Conservation (phyloP, 2,329 filamentous ascomycete species). For the Calonectria leucothoes region DNA sequence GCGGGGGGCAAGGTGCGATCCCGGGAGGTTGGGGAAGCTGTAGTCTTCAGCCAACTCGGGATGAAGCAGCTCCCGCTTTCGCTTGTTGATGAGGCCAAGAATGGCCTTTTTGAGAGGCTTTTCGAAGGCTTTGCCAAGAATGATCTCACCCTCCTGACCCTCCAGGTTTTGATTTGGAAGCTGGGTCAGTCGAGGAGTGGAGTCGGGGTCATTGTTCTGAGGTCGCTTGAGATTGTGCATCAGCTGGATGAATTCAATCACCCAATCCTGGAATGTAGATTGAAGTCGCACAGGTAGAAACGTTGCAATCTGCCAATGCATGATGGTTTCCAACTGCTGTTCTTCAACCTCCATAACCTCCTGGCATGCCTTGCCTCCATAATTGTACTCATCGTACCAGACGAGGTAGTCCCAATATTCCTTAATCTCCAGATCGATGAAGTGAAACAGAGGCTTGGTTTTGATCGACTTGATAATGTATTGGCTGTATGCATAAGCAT, state of each 20-base stretch:
- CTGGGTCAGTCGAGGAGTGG: slow-evolving; percentile 68
- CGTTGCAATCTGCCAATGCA: slow-evolving; percentile 97
- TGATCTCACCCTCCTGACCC: slow-evolving; percentile 70
- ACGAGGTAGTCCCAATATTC: slow-evolving; percentile 99
- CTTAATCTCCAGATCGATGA: slow-evolving; percentile 95
- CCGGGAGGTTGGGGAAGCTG: slow-evolving; percentile 83
- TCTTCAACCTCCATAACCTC: slow-evolving; percentile 79
- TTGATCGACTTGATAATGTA: slow-evolving; percentile 99
- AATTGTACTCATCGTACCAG: slow-evolving; percentile 99
- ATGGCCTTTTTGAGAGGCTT: slow-evolving; percentile 93
- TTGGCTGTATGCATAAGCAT: slow-evolving; percentile 95
- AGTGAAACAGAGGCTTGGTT: slow-evolving; percentile 94
- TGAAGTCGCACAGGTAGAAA: slow-evolving; percentile 87
- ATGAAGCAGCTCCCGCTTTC: slow-evolving; percentile 90
- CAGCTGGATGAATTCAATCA: slow-evolving; percentile 92
- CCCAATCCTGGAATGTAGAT: slow-evolving; percentile 88
- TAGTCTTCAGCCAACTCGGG: slow-evolving; percentile 90
- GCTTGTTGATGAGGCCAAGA: slow-evolving; percentile 80
- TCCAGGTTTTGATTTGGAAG: slow-evolving; percentile 69
- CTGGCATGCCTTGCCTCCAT: slow-evolving; percentile 91
- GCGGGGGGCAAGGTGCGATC: slow-evolving; percentile 64
- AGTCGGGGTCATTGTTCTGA: slow-evolving; percentile 59
- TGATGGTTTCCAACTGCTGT: slow-evolving; percentile 88
- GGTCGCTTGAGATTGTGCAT: slow-evolving; percentile 91
- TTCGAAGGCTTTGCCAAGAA: slow-evolving; percentile 86